Evolutionary conservation across 2,329 filamentous ascomycete genomes (phyloP), one percentile per base, ranked within the genome.

Genomic region (Calycina marina): DNA sequence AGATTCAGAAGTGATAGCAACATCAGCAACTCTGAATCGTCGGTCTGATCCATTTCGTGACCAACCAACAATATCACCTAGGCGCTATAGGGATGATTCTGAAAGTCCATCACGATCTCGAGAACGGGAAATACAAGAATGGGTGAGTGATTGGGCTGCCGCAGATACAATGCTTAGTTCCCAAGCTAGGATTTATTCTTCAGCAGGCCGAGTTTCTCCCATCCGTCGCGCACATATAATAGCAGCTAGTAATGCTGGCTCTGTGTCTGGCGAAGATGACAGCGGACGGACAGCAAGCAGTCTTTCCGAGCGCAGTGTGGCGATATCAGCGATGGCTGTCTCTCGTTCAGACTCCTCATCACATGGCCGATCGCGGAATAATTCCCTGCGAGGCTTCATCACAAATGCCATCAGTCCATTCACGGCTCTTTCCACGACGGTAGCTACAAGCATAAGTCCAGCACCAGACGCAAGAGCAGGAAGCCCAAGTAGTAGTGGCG

Each of bases 121-220:
- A 8, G 47, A 53, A 27, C 40, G 46, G 14, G 51, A 55, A 27
- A 47, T 54, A 9, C 42, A 51, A 20, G 45, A 52, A 45, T 56
- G 53, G 53, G 47, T 54, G n/a, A 38, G 45, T 5, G 53, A 55
- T 32, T 56, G 53, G 52, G 52, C 50, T 2, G 48, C 47, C 5
- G 52, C 51, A 11, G 50, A 53, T 39, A 44, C 46, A 5, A 37
- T 52, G 3, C 37, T 54, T 15, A 44, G 42, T 13, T 40, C 48
- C 4, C 49, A 51, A 37, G 38, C 41, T 8, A 39, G 37, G n/a
- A 38, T 38, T 10, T 45, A 50, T 22, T 52, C 51, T 5, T 36
- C 36, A 11, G 35, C 42, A 8, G 50, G 51, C 5, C 42, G 49
- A 13, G 30, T 45, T 11, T 54, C 50, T n/a, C 52, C 51, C 4